Conservation (phyloP, 2,329 filamentous ascomycete species). For the Diaporthe vaccinii region DNA sequence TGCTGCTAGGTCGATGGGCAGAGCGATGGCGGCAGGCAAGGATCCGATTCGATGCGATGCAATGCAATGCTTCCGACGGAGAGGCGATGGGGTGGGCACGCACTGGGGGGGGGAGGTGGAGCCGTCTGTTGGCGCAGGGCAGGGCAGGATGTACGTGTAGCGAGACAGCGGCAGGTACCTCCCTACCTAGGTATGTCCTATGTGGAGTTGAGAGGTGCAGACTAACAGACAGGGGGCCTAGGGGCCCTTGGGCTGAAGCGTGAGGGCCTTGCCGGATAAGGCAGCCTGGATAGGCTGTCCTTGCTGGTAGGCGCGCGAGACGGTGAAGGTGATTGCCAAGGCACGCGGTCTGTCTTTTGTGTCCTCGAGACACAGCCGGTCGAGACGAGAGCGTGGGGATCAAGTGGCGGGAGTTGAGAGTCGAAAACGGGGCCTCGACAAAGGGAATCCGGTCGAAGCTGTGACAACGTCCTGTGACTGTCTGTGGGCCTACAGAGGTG, state of each 20-base stretch:
- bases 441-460: slow-evolving; percentile 28
- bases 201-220: slow-evolving; percentile 29
- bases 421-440: slow-evolving; percentile 30
- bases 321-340: slow-evolving; percentile 12
- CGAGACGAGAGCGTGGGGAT: slow-evolving; percentile 5
- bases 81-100: slow-evolving; percentile 37
- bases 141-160: slow-evolving; percentile 29
- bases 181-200: slow-evolving; percentile 24
- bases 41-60: slow-evolving; percentile 39
- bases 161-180: slow-evolving; percentile 34
- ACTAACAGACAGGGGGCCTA: slow-evolving; percentile 37
- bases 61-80: slow-evolving; percentile 34
- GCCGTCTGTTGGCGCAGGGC: slow-evolving; percentile 21
- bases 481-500: not conserved
- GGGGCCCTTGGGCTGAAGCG: slow-evolving; percentile 30
- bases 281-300: slow-evolving; percentile 20
- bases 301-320: not conserved
- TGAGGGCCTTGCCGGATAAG: slow-evolving; percentile 36
- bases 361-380: slow-evolving; percentile 15
- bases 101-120: slow-evolving; percentile 37
- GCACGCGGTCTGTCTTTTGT: slow-evolving; percentile 18
- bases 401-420: slow-evolving; percentile 20
- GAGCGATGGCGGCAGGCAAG: slow-evolving; percentile 39
- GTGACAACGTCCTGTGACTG: slow-evolving; percentile 33
- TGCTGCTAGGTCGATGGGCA: slow-evolving; percentile 36